These are phyloP conservation scores for Chlorella sp. DNA, from an alignment of 139 green algal species.

Conservation along the genomic window DNA sequence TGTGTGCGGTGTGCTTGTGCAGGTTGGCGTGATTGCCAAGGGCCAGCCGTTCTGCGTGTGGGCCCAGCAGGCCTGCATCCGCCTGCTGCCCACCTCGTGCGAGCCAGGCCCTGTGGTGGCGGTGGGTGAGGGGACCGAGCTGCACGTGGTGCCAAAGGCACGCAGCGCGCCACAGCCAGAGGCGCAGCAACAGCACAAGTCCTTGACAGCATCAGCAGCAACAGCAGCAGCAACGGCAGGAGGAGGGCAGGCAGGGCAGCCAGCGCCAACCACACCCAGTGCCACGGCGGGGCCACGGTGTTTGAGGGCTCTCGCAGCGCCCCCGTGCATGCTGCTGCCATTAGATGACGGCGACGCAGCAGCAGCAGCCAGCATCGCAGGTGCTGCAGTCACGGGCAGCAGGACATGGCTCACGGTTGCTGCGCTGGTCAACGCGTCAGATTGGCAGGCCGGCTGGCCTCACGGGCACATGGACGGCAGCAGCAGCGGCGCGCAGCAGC, in stretches of 20 bases:
- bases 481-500: neutral
- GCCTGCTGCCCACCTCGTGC: neutral
- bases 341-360: neutral
- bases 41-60: neutral
- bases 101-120: neutral
- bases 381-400: too few species aligned
- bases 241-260: neutral
- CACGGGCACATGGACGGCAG: neutral
- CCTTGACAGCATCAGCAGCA: neutral
- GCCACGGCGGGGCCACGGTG: too few species aligned
- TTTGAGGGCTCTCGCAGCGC: neutral
- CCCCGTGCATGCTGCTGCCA: neutral
- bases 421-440: neutral
- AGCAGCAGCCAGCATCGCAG: too few species aligned
- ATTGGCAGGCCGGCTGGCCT: too few species aligned
- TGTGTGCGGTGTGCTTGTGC: too few species aligned
- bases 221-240: neutral
- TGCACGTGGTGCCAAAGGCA: neutral
- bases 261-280: neutral
- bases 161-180: too few species aligned
- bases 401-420: neutral
- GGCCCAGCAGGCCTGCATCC: neutral
- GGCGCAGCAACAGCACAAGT: too few species aligned
- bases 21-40: neutral
- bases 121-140: neutral